Conservation (phyloP, 2,329 filamentous ascomycete species). For the Nemania abortiva region DNA sequence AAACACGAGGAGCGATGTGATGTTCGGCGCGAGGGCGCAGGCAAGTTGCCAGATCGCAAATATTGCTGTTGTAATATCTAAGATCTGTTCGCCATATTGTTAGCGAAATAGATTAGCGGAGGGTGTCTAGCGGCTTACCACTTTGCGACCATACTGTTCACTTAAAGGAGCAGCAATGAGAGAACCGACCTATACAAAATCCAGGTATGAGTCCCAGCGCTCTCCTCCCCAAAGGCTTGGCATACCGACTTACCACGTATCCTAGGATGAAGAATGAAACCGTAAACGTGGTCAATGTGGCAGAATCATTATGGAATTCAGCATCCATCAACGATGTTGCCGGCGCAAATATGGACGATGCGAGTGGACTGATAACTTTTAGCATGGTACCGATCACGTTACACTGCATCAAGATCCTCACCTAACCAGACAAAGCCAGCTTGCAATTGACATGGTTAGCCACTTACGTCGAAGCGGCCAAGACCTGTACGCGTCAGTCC, state of each 20-base stretch:
- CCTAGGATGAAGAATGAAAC: conserved; percentile 39
- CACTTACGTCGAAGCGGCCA: conserved; percentile 34
- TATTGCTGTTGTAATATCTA: conserved; percentile 33
- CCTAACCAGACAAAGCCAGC: conserved; percentile 37
- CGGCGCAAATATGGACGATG: conserved; percentile 37
- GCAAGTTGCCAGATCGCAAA: conserved; percentile 33
- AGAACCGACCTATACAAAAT: conserved; percentile 29
- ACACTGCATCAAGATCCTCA: conserved; percentile 22
- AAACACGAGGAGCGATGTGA: conserved; percentile 32
- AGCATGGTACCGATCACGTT: conserved; percentile 20
- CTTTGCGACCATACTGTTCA: conserved; percentile 36
- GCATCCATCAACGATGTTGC: conserved; percentile 32
- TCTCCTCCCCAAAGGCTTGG: not conserved
- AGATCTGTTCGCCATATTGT: conserved; percentile 20
- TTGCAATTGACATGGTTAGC: conserved; percentile 27
- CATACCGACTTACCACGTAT: conserved; percentile 31
- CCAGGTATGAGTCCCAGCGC: not conserved
- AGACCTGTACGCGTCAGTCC: conserved; percentile 31
- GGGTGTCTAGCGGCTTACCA: conserved; percentile 18
- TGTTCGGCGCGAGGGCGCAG: conserved; percentile 34
- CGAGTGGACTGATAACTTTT: conserved; percentile 28
- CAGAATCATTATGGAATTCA: conserved; percentile 33
- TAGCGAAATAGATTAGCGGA: conserved; percentile 5
- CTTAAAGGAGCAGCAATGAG: conserved; percentile 35
- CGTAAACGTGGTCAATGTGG: conserved; percentile 33